A percentile compares a stretch with the other conserved stretches of the same genome.
Conservation (phyloP, 2,329 filamentous ascomycete species). For the Harringtonia aguacate region DNA sequence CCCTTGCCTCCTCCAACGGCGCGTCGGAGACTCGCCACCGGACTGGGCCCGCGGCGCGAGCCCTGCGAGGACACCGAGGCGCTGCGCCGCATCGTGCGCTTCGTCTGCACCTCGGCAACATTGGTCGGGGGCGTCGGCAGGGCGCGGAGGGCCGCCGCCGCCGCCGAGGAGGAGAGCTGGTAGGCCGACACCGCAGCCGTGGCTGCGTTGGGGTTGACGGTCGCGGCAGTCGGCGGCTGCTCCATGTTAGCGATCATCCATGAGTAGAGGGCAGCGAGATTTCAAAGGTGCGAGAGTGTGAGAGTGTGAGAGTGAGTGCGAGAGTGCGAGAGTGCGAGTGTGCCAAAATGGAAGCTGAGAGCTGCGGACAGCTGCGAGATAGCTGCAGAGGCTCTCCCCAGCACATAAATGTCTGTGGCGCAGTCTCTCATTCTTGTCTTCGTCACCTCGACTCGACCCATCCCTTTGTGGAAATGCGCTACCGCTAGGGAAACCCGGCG, state of each 20-base stretch:
- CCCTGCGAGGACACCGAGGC: slow-evolving; percentile 59
- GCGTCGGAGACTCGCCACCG: slow-evolving; percentile 7
- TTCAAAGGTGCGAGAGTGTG: not conserved
- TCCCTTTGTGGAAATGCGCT: too few species aligned
- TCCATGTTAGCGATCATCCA: slow-evolving; percentile 11
- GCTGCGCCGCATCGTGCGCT: slow-evolving; percentile 66
- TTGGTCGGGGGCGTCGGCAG: slow-evolving; percentile 68
- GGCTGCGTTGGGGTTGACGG: slow-evolving; percentile 62
- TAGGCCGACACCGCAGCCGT: slow-evolving; percentile 77
- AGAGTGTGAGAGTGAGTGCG: not conserved
- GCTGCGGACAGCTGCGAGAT: too few species aligned
- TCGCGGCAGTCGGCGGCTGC: slow-evolving; percentile 53
- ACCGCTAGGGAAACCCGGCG: too few species aligned
- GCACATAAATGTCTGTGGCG: too few species aligned
- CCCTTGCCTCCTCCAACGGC: slow-evolving; percentile 1
- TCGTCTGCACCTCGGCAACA: slow-evolving; percentile 77
- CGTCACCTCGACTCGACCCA: too few species aligned
- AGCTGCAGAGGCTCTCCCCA: too few species aligned
- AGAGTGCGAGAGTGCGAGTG: not conserved
- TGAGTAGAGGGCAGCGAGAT: not conserved
- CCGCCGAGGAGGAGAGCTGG: slow-evolving; percentile 75
- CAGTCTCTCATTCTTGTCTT: too few species aligned
- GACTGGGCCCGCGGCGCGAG: slow-evolving; percentile 10
- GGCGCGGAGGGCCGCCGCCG: slow-evolving; percentile 72
- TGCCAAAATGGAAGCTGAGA: too few species aligned